Conservation (phyloP, 2,329 filamentous ascomycete species). For the Fusarium buharicum region DNA sequence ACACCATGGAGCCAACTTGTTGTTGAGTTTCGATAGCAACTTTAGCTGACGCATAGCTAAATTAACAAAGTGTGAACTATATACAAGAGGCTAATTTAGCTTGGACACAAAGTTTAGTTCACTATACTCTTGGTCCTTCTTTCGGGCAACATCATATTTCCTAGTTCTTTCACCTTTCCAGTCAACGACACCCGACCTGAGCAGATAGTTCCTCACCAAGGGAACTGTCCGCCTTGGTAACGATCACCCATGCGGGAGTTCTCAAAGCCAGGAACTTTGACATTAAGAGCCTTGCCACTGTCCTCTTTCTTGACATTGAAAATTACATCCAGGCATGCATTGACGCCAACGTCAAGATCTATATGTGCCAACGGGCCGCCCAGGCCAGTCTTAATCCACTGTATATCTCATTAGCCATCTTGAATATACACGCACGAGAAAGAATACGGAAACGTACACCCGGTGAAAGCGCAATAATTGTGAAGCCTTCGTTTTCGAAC, state of each 20-base stretch:
- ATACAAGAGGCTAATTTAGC: no score
- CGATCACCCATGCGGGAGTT: background rate
- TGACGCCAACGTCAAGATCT: background rate
- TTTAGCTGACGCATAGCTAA: no score
- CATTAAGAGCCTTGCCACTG: conserved; percentile 30
- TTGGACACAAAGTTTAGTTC: no score
- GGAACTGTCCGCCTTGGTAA: conserved; percentile 15
- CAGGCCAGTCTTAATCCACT: conserved; percentile 1
- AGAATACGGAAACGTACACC: conserved; percentile 41
- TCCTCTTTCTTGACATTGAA: background rate
- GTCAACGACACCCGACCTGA: no score
- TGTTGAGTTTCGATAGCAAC: no score
- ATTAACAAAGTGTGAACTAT: no score
- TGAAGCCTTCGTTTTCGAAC: conserved; percentile 54
- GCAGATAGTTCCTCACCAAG: conserved; percentile 8
- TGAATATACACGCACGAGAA: background rate
- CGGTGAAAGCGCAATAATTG: conserved; percentile 54
- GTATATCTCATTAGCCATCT: background rate
- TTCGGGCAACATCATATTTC: no score
- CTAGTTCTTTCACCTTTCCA: no score
- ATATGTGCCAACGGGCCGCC: background rate
- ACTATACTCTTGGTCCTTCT: no score
- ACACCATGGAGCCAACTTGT: no score
- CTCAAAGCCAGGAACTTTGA: conserved; percentile 29
- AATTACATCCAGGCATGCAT: conserved; percentile 46